Conservation (phyloP, 2,329 filamentous ascomycete genomes). For the Hymenotorrendiella dingleyae region DNA sequence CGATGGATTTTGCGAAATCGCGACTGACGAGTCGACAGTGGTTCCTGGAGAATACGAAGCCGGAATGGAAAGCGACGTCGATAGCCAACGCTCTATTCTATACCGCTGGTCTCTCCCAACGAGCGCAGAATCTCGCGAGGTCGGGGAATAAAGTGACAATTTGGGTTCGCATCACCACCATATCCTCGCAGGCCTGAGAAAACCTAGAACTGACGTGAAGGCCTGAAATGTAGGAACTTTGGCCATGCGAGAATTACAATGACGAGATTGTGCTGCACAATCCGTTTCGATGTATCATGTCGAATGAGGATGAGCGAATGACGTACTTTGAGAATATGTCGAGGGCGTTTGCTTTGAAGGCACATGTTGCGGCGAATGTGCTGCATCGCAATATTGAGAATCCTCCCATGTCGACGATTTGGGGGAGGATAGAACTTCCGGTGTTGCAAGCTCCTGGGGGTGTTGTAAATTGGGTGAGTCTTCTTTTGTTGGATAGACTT, state of each 20-base stretch:
- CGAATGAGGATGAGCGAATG: not conserved
- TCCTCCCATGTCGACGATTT: constrained; percentile 7
- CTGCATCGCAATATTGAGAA: constrained; percentile 7
- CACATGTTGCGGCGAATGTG: constrained; percentile 1
- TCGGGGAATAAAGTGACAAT: constrained; percentile 7
- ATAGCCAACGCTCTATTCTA: constrained; percentile 7
- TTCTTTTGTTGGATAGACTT: too few species aligned
- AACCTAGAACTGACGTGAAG: not conserved
- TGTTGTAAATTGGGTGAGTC: constrained; percentile 5
- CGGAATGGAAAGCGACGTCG: constrained; percentile 4
- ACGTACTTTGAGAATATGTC: constrained; percentile 12
- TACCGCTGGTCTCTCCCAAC: constrained; percentile 3
- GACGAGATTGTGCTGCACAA: constrained; percentile 1
- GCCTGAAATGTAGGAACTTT: constrained; percentile 2
- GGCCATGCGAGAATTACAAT: constrained; percentile 10
- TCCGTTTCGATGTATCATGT: constrained; percentile 8
- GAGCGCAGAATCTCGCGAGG: constrained; percentile 5
- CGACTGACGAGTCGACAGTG: not conserved
- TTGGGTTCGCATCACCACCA: constrained; percentile 1
- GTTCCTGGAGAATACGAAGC: constrained; percentile 7
- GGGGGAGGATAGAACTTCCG: constrained; percentile 6
- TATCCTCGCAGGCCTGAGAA: too few species aligned
- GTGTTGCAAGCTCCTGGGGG: constrained; percentile 1
- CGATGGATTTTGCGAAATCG: too few species aligned
- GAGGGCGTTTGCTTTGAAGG: constrained; percentile 5